Evolutionary conservation across 1,139 yeast species (phyloP).

Genomic region (Hansenula sp.): DNA sequence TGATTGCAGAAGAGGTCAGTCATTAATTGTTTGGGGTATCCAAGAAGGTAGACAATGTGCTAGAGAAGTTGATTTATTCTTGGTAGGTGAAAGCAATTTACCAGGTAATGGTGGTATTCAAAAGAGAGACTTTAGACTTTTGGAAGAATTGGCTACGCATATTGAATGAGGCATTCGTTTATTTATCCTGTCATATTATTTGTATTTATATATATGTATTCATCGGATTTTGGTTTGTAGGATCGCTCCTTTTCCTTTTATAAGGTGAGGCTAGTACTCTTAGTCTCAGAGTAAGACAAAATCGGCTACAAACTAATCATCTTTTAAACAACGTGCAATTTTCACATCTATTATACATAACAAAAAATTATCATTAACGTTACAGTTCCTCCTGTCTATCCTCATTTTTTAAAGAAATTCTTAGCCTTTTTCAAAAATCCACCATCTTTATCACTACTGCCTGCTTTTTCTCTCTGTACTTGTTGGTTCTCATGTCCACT

Average conservation of each 20-base stretch:
- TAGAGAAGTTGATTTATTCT: constrained; percentile 77
- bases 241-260: background rate
- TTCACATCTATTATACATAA: background rate
- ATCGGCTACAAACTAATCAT: too few species aligned
- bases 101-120: constrained; percentile 95
- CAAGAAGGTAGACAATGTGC: constrained; percentile 99
- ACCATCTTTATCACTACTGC: constrained; percentile 11
- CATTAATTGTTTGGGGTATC: constrained; percentile 98
- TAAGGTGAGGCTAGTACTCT: too few species aligned
- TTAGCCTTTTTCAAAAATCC: constrained; percentile 24
- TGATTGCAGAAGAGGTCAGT: constrained; percentile 98
- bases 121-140: constrained; percentile 70
- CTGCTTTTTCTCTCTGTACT: constrained; percentile 17
- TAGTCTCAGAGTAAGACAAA: too few species aligned
- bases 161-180: constrained; percentile 29
- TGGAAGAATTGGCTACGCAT: constrained; percentile 61
- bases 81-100: constrained; percentile 75
- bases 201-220: background rate
- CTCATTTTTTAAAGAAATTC: constrained; percentile 19
- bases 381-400: background rate
- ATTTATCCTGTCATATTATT: constrained; percentile 6
- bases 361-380: background rate
- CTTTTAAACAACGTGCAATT: too few species aligned
- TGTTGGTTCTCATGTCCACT: constrained; percentile 21
- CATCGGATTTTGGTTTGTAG: too few species aligned